Evolutionary conservation across 345 rosid genomes (phyloP).

Genomic region (Citrus hindsii): DNA sequence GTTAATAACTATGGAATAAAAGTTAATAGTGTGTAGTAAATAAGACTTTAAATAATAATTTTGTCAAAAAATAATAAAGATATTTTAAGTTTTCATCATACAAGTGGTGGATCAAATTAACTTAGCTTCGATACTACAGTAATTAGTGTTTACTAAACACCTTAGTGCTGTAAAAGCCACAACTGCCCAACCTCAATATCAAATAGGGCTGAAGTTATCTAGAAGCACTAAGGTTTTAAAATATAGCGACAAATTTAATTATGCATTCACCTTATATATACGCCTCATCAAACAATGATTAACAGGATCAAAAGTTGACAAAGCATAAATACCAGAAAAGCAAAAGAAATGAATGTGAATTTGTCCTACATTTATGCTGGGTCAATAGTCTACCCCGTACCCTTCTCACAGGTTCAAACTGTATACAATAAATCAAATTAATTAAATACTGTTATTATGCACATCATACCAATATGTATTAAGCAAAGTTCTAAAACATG

Average conservation of each 20-base stretch:
- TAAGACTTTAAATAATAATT: too few species aligned
- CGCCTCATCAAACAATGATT: neutral
- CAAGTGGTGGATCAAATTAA: too few species aligned
- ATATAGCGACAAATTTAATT: neutral
- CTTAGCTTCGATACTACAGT: too few species aligned
- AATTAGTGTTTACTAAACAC: too few species aligned
- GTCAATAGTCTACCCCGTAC: neutral
- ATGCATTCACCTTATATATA: neutral
- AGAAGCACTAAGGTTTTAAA: neutral
- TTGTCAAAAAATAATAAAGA: too few species aligned
- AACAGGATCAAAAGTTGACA: neutral
- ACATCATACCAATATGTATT: neutral
- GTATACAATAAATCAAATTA: neutral
- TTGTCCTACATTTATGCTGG: neutral
- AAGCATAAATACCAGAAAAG: neutral
- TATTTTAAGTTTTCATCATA: too few species aligned
- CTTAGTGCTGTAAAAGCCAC: too few species aligned
- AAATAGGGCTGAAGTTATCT: neutral
- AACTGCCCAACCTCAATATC: too few species aligned
- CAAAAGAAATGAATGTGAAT: neutral
- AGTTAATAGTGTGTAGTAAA: too few species aligned
- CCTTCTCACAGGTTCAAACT: neutral
- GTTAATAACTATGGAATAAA: too few species aligned
- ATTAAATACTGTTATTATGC: neutral
- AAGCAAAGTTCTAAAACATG: neutral